phyloP scores from a whole-genome alignment of 73 alveolate genomes.

The Halteria grandinella region DNA sequence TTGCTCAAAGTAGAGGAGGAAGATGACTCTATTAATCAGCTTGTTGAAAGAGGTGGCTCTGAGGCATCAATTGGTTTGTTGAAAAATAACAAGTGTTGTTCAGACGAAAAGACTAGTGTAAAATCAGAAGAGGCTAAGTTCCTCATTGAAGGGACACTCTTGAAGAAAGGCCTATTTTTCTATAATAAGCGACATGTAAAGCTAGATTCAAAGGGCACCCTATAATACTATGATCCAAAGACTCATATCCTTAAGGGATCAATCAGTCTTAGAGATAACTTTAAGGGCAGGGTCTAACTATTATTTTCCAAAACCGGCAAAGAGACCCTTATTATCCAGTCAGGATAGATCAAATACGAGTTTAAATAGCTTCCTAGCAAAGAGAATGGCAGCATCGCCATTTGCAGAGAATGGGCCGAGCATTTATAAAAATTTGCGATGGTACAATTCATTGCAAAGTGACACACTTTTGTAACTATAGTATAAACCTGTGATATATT shows the following conservation, averaged over 20 bases:
- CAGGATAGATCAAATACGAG: too few relatives aligned
- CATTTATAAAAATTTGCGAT: too few relatives aligned
- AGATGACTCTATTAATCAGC: constrained; percentile 1
- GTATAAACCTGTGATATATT: too few relatives aligned
- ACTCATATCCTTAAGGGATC: not conserved
- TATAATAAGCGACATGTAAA: constrained; percentile 35
- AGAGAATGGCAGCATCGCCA: too few relatives aligned
- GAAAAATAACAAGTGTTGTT: not conserved
- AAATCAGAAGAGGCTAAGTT: not conserved
- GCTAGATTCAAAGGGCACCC: constrained; percentile 10
- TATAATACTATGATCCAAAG: constrained; percentile 35
- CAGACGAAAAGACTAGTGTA: not conserved
- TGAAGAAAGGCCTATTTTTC: constrained; percentile 49
- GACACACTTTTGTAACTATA: too few relatives aligned
- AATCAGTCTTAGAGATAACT: constrained; percentile 31
- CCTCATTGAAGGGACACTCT: constrained; percentile 25
- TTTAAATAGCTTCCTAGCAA: too few relatives aligned
- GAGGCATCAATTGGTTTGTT: not conserved
- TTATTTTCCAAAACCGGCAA: too few relatives aligned
- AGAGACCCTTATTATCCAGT: too few relatives aligned
- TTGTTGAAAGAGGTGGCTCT: not conserved
- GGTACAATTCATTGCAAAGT: too few relatives aligned
- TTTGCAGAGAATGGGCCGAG: too few relatives aligned
- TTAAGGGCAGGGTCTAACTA: too few relatives aligned
- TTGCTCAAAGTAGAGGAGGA: not conserved